Percentiles rank a stretch among this genome's conserved stretches.
Conservation (phyloP, 495 filamentous ascomycete genomes). For the Cenococcum geophilum region DNA sequence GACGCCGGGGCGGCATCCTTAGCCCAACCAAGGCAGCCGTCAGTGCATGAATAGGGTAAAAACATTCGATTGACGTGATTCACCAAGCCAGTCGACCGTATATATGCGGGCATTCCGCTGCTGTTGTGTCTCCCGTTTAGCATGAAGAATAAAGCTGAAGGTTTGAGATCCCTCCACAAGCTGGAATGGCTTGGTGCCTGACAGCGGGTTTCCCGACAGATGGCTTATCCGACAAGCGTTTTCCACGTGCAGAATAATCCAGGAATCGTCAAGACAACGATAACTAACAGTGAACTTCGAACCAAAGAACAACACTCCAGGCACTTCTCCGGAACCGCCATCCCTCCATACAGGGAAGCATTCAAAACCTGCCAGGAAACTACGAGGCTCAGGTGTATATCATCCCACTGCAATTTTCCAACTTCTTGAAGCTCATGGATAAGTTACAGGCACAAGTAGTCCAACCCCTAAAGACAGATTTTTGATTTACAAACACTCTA, state of each 20-base stretch:
- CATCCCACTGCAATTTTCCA: constrained; percentile 3
- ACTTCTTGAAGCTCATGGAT: neutral
- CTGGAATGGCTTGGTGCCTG: neutral
- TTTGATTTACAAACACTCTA: neutral
- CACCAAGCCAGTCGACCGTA: neutral
- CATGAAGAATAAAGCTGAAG: neutral
- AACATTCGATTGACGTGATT: neutral
- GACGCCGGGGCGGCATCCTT: neutral
- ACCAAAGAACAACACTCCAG: neutral
- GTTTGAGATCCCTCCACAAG: neutral
- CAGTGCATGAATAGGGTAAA: neutral
- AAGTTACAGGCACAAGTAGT: neutral
- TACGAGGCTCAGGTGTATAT: neutral
- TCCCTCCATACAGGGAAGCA: neutral
- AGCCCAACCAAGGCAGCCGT: neutral
- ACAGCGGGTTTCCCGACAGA: neutral
- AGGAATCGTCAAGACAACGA: neutral
- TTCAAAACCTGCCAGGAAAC: neutral
- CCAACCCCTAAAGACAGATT: neutral
- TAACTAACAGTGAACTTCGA: neutral
- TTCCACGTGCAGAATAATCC: constrained; percentile 2
- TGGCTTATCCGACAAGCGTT: neutral
- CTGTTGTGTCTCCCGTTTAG: constrained; percentile 1
- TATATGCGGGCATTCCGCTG: constrained; percentile 5
- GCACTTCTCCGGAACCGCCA: neutral